Evolutionary conservation across 495 filamentous ascomycete species (phyloP).

Genomic region (Oidiodendron maius): DNA sequence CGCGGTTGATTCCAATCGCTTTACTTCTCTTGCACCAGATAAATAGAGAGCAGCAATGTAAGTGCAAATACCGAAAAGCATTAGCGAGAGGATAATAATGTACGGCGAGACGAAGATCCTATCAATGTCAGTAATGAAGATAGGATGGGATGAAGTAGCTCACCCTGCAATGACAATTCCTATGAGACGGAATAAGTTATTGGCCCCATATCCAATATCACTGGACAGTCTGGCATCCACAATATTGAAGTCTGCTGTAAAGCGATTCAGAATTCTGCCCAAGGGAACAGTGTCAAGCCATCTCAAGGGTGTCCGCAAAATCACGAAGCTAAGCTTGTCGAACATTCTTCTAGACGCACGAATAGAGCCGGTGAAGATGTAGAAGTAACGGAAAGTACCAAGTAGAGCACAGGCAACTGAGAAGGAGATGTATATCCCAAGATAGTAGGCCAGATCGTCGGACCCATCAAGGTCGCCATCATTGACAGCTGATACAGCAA

Average conservation of each 20-base stretch:
- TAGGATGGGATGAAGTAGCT: background rate
- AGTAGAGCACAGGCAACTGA: conserved; percentile 34
- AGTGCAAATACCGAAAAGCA: conserved; percentile 50
- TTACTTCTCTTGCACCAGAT: conserved; percentile 65
- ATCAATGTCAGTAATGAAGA: background rate
- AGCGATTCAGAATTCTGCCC: conserved; percentile 73
- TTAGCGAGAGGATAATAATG: conserved; percentile 49
- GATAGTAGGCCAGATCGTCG: conserved; percentile 50
- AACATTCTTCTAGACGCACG: conserved; percentile 20
- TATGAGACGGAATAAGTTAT: conserved; percentile 44
- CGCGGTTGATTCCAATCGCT: conserved; percentile 66
- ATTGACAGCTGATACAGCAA: conserved; percentile 18
- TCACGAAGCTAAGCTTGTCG: conserved; percentile 39
- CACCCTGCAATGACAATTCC: conserved; percentile 51
- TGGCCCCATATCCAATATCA: conserved; percentile 50
- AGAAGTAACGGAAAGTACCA: conserved; percentile 20
- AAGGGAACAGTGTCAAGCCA: conserved; percentile 81
- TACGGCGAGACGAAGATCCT: conserved; percentile 55
- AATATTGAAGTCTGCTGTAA: conserved; percentile 69
- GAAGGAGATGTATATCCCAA: conserved; percentile 60
- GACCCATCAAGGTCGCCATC: background rate
- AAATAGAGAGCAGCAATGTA: conserved; percentile 57
- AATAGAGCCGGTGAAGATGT: conserved; percentile 22
- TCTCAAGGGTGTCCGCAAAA: conserved; percentile 64
- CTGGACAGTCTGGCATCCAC: conserved; percentile 61